Evolutionary conservation across 2,329 filamentous ascomycete species (phyloP), one percentile per base, ranked within the genome.

Genomic region (Hymenoscyphus occultus): DNA sequence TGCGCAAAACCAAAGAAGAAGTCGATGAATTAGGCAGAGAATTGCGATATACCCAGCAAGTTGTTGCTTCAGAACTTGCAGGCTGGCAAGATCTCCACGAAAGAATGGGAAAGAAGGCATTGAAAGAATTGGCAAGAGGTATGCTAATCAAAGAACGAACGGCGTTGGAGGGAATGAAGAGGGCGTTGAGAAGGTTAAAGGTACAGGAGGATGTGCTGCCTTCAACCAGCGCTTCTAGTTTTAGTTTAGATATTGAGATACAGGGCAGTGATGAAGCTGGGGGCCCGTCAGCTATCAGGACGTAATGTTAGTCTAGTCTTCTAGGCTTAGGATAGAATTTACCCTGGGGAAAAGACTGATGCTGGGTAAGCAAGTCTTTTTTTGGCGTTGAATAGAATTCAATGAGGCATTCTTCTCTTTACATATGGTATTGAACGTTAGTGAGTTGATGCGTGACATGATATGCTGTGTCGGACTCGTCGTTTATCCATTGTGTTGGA

Each of bases 71-170:
- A 1, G 95, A 99, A 79, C 78, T 99, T 64, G 95, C 95, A 0
- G 93, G 91, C 16, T 99, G 95, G 92, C 93, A 97, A 74, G 92
- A 96, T 51, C 86, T 93, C 80, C 88, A 96, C 73, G 91, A 92
- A 70, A 86, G 85, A 72, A 87, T 91, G 79, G 93, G 91, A 1
- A 82, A 88, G 67, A 85, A 85, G 65, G 91, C 92, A 35, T 85
- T 97, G 67, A 86, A 84, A 69, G 87, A 92, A 58, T 86, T 96
- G 71, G 94, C 91, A 19, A 85, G 83, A 73, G 86, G 86, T 39
- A 93, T 93, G 84, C 81, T 98, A 32, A 86, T 97, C 3, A 84
- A 85, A 62, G 95, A 99, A 79, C 86, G 85, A 69, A 90, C 91
- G 74, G 84, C 91, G 70, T 79, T 97, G 69, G 92, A 92, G 71